phyloP scores from a whole-genome alignment of 768 basidiomycete genomes.

The Leccinum rimulosum region DNA sequence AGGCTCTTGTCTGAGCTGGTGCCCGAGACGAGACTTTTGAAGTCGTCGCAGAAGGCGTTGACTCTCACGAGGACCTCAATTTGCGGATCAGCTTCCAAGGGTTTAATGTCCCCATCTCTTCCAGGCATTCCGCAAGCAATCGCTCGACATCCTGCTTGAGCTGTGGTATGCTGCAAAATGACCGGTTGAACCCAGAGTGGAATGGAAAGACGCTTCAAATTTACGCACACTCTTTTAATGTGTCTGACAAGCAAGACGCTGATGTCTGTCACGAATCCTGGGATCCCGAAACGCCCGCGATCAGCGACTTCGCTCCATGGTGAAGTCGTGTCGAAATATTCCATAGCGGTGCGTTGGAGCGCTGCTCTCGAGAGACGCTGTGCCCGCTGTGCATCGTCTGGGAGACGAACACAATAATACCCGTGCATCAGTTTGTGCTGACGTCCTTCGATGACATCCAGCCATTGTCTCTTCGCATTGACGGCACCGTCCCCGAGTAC shows the following conservation, averaged over 20 bases:
- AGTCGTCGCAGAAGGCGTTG: conserved; percentile 42
- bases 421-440: conserved; percentile 48
- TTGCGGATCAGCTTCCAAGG: conserved; percentile 37
- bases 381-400: conserved; percentile 54
- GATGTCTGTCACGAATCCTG: conserved; percentile 48
- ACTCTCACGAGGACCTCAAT: conserved; percentile 46
- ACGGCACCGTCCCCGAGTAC: conserved; percentile 43
- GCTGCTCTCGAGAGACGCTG: conserved; percentile 35
- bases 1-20: conserved; percentile 33
- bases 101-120: conserved; percentile 36
- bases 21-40: conserved; percentile 35
- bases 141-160: conserved; percentile 40
- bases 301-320: conserved; percentile 55
- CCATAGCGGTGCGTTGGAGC: conserved; percentile 35
- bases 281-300: conserved; percentile 52
- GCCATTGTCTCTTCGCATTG: conserved; percentile 44
- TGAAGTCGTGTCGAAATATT: conserved; percentile 45
- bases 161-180: conserved; percentile 43
- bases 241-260: conserved; percentile 49
- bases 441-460: conserved; percentile 49
- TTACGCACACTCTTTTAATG: conserved; percentile 52
- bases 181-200: conserved; percentile 1
- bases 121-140: conserved; percentile 36
- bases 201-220: background rate
- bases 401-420: conserved; percentile 66